Evolutionary conservation across 2,329 filamentous ascomycete genomes (phyloP).

Genomic region (Exophiala oligosperma): DNA sequence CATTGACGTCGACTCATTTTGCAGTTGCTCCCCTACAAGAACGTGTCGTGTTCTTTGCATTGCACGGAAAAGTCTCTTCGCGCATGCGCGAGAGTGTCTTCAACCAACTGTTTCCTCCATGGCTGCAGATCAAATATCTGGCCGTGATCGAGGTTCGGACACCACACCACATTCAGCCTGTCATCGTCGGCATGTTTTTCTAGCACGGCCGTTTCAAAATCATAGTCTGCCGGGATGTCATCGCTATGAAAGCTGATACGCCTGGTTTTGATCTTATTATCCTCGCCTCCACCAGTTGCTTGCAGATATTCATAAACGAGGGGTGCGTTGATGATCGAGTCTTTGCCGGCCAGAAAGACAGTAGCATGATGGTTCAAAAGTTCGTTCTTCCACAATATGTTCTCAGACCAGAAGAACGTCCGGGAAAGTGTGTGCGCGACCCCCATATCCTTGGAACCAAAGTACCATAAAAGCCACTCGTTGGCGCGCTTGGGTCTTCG

Average conservation of each 20-base stretch:
- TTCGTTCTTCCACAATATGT: slow-evolving; percentile 59
- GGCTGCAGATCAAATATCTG: background rate
- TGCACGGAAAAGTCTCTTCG: background rate
- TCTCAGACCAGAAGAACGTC: slow-evolving; percentile 72
- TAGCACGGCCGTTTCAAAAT: background rate
- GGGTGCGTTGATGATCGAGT: slow-evolving; percentile 18
- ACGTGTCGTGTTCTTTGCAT: no score
- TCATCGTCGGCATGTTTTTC: background rate
- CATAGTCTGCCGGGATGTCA: background rate
- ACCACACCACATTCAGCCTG: background rate
- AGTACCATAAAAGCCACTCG: slow-evolving; percentile 70
- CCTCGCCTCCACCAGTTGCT: background rate
- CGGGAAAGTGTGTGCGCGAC: slow-evolving; percentile 64
- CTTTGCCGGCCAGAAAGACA: slow-evolving; percentile 20
- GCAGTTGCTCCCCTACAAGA: no score
- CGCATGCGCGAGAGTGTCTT: background rate
- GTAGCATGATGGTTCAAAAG: slow-evolving; percentile 9
- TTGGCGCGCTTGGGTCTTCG: slow-evolving; percentile 57
- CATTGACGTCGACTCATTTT: no score
- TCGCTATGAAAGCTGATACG: background rate
- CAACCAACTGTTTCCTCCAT: background rate
- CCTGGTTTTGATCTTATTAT: background rate
- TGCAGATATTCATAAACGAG: slow-evolving; percentile 10
- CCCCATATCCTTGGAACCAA: slow-evolving; percentile 66
- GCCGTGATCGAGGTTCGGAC: background rate